Evolutionary conservation across 495 filamentous ascomycete genomes (phyloP).

Genomic region (Astrocystis sublimbata): DNA sequence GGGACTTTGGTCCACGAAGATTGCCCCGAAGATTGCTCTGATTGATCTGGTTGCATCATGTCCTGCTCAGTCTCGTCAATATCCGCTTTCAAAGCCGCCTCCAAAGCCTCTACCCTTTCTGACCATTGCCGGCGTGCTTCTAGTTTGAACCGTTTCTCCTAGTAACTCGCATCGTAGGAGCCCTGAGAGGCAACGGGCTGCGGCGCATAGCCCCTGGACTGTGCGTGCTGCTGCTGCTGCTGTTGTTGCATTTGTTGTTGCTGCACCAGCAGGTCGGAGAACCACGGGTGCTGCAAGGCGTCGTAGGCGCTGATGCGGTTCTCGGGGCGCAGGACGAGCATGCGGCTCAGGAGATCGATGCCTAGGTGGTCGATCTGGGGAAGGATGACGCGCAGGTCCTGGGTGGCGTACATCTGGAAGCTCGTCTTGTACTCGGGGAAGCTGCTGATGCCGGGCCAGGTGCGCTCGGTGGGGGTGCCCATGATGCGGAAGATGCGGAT

Average conservation of each 20-base stretch:
- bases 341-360: slow-evolving; percentile 79
- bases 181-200: slow-evolving; percentile 33
- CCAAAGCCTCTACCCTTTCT: too few species aligned
- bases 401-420: slow-evolving; percentile 94
- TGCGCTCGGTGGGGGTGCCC: slow-evolving; percentile 90
- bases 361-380: slow-evolving; percentile 87
- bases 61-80: too few species aligned
- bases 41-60: too few species aligned
- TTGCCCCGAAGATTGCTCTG: too few species aligned
- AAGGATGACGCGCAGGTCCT: slow-evolving; percentile 79
- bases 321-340: slow-evolving; percentile 93
- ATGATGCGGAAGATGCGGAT: slow-evolving; percentile 95
- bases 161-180: slow-evolving; percentile 32
- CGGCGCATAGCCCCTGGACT: slow-evolving; percentile 30
- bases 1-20: too few species aligned
- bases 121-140: too few species aligned
- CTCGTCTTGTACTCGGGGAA: slow-evolving; percentile 94
- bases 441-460: slow-evolving; percentile 86
- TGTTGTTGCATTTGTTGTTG: slow-evolving; percentile 41
- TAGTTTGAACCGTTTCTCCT: slow-evolving; percentile 1
- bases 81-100: too few species aligned
- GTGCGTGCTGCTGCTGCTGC: slow-evolving; percentile 38
- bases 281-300: slow-evolving; percentile 89
- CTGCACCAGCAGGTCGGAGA: slow-evolving; percentile 51
- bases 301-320: slow-evolving; percentile 83